Base-by-base conservation (phyloP, 2,329 filamentous ascomycete species). In the Nemania sp. region DNA sequence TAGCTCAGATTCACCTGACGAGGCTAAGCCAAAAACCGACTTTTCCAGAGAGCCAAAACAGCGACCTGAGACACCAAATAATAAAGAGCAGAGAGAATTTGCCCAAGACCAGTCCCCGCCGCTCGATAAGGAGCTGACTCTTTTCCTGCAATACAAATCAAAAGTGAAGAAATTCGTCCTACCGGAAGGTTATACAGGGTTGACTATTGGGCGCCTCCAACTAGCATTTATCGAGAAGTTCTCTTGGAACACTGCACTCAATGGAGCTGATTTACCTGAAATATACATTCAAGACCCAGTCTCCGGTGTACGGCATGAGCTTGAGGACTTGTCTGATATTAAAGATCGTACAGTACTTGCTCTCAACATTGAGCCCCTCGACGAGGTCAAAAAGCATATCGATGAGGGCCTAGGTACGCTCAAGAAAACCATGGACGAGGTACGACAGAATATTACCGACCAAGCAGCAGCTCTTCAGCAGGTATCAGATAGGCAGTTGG, bases 181-280 rank as follows among this genome's bases (percentile, higher is more conserved):
- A 38, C 83, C 93, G 0, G 94, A 97, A 78, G 95, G 95, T 1
- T 90, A 91, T 72, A 90, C 90, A 35, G 93, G 95, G 70, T 85
- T 99, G 11, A 95, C 93, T 2, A 91, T 98, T 67, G 94, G 94
- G 0, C 89, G 94, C 26, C 81, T 99, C 66, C 95, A 99, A 79
- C 86, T 99, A 29, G 95, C 96, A 0, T 99, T 99, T 75, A 99
- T 99, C 74, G 96, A 99, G 74, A 99, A 98, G 78, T 99, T 99
- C 77, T 96, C 95, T 0, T 99, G 97, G 94, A 98, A 97, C 75
- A 98, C 95, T 0, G 94, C 98, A 74, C 92, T 93, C 68, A 97
- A 98, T 75, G 96, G 96, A 7, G 89, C 90, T 15, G 96, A 99
- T 77, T 82, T 99, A 53, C 96, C 96, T 0, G 96, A 99, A 75